phyloP scores from a whole-genome alignment of 192 early-diverging fungal genomes.

The Coemansia sp. region DNA sequence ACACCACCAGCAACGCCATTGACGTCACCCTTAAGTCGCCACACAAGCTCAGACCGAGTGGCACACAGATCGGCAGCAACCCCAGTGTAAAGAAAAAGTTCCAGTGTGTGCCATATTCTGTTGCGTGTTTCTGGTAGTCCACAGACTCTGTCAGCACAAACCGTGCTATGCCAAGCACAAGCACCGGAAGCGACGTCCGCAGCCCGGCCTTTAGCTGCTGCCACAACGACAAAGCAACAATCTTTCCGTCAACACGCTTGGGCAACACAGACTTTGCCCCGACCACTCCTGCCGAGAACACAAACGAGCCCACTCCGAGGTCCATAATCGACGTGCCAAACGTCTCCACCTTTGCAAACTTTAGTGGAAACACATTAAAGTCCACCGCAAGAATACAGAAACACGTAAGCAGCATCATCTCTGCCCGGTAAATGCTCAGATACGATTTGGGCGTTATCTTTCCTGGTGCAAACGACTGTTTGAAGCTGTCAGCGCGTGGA shows the following conservation, averaged over 20 bases:
- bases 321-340: conserved; percentile 96
- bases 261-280: conserved; percentile 63
- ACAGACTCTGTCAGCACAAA: conserved; percentile 72
- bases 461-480: conserved; percentile 30
- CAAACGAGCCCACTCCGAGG: conserved; percentile 88
- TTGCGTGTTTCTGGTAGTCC: conserved; percentile 92
- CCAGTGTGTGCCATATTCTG: conserved; percentile 98
- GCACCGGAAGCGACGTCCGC: conserved; percentile 61
- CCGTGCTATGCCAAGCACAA: conserved; percentile 74
- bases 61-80: conserved; percentile 76
- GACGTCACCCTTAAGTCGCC: conserved; percentile 60
- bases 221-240: conserved; percentile 22
- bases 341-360: conserved; percentile 88
- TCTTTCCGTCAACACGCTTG: conserved; percentile 21
- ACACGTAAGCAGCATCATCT: conserved; percentile 77
- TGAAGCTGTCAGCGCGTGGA: conserved; percentile 40
- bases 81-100: conserved; percentile 98
- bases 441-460: conserved; percentile 53
- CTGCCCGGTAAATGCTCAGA: conserved; percentile 71
- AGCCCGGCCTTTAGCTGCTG: conserved; percentile 55
- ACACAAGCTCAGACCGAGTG: conserved; percentile 58
- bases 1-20: conserved; percentile 56
- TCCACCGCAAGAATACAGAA: conserved; percentile 93
- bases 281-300: conserved; percentile 88
- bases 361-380: conserved; percentile 85